Conservation (phyloP, 164 flowering plant species). For the Nymphaea thermarum region DNA sequence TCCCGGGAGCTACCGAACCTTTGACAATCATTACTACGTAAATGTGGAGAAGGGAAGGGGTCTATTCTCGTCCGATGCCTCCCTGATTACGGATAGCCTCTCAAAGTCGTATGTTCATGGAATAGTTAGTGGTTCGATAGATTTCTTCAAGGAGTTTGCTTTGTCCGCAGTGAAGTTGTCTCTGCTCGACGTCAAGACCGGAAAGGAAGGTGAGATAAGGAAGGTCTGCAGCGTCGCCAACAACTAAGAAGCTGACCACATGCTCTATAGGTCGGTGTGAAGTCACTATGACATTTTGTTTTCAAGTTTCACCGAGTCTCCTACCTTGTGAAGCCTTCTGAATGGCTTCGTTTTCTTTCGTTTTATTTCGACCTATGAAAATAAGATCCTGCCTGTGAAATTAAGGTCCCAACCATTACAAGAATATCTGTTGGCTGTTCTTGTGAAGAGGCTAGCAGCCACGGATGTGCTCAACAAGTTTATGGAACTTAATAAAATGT, state of each 20-base stretch:
- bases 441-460: too few relatives aligned
- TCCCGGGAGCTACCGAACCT: constrained; percentile 42
- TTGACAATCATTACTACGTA: constrained; percentile 32
- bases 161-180: constrained; percentile 28
- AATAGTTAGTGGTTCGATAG: constrained; percentile 13
- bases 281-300: too few relatives aligned
- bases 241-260: constrained; percentile 1
- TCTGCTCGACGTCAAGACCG: constrained; percentile 18
- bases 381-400: too few relatives aligned
- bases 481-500: too few relatives aligned
- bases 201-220: constrained; percentile 21
- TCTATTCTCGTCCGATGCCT: constrained; percentile 40
- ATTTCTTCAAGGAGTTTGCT: constrained; percentile 38
- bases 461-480: too few relatives aligned
- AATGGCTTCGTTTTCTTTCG: too few relatives aligned
- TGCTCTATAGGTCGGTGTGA: too few relatives aligned
- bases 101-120: constrained; percentile 19
- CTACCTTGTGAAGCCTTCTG: too few relatives aligned
- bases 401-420: too few relatives aligned
- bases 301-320: too few relatives aligned
- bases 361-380: too few relatives aligned
- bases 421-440: too few relatives aligned
- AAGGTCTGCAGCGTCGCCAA: constrained; percentile 21
- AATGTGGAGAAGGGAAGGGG: constrained; percentile 35
- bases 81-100: constrained; percentile 27